phyloP scores from a whole-genome alignment of 345 rosid genomes.

The Melaleuca alternifolia region DNA sequence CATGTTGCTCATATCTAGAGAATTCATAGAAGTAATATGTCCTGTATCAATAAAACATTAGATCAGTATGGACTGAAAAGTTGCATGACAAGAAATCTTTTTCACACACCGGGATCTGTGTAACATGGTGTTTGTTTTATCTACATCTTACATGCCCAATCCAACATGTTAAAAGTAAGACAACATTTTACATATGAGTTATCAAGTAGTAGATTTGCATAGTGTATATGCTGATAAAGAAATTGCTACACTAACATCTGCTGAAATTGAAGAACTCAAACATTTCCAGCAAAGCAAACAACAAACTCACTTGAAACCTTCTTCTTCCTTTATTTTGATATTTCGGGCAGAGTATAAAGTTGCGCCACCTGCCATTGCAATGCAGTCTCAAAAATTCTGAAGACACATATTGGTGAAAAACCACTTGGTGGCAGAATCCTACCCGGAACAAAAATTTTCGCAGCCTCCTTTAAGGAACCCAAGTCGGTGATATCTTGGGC shows the following conservation, averaged over 20 bases:
- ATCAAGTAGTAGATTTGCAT: background rate
- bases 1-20: constrained; percentile 64
- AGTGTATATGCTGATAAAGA: background rate
- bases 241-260: background rate
- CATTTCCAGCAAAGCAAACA: background rate
- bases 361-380: constrained; percentile 52
- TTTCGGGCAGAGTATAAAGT: constrained; percentile 71
- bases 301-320: constrained; percentile 54
- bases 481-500: constrained; percentile 73
- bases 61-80: background rate
- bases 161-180: no score
- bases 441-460: constrained; percentile 87
- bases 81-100: background rate
- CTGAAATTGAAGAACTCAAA: background rate
- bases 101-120: background rate
- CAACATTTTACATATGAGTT: background rate
- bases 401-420: background rate
- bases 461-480: constrained; percentile 80
- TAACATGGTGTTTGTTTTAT: no score
- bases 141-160: no score
- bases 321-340: constrained; percentile 86
- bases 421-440: background rate
- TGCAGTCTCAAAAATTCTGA: background rate
- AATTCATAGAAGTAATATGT: constrained; percentile 85
- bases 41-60: constrained; percentile 26